A percentile compares a stretch with the other conserved stretches of the same genome.
These are phyloP conservation scores for Dionaea muscipula DNA, from an alignment of 179 eudicot species.

Conservation along the genomic window DNA sequence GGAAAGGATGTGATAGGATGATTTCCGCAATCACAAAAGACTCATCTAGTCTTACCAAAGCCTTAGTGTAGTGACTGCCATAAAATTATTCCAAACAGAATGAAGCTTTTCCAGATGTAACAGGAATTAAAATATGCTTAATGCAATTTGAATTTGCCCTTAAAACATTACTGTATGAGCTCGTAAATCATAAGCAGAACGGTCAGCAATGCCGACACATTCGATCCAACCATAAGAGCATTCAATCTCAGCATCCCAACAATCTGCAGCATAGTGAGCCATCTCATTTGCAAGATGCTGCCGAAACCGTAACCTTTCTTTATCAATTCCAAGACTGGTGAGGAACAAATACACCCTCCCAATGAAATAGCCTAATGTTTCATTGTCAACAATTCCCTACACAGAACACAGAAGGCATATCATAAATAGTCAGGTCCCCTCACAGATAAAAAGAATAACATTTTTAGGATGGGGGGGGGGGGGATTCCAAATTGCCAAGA, in stretches of 20 bases:
- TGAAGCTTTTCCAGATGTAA: too few relatives aligned
- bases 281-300: slow-evolving; percentile 99
- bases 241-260: slow-evolving; percentile 99
- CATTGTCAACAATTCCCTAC: slow-evolving; percentile 81
- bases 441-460: too few relatives aligned
- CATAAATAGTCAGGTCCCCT: too few relatives aligned
- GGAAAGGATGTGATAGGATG: too few relatives aligned
- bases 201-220: slow-evolving; percentile 96
- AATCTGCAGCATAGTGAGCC: slow-evolving; percentile 99
- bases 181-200: slow-evolving; percentile 83
- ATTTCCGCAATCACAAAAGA: too few relatives aligned
- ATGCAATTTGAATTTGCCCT: background rate
- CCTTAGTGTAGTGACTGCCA: too few relatives aligned
- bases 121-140: background rate
- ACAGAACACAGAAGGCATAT: background rate
- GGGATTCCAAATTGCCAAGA: background rate
- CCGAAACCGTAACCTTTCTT: slow-evolving; percentile 68
- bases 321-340: slow-evolving; percentile 77
- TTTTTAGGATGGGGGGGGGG: too few relatives aligned
- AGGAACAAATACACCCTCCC: slow-evolving; percentile 86
- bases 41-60: too few relatives aligned
- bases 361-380: slow-evolving; percentile 83
- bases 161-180: slow-evolving; percentile 61
- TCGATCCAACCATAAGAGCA: slow-evolving; percentile 97
- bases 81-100: too few relatives aligned